Percentiles rank a stretch among this genome's conserved stretches.
These are phyloP conservation scores for Neopestalotiopsis sp. DNA, from an alignment of 2,329 filamentous ascomycete genomes.

Conservation along the genomic window DNA sequence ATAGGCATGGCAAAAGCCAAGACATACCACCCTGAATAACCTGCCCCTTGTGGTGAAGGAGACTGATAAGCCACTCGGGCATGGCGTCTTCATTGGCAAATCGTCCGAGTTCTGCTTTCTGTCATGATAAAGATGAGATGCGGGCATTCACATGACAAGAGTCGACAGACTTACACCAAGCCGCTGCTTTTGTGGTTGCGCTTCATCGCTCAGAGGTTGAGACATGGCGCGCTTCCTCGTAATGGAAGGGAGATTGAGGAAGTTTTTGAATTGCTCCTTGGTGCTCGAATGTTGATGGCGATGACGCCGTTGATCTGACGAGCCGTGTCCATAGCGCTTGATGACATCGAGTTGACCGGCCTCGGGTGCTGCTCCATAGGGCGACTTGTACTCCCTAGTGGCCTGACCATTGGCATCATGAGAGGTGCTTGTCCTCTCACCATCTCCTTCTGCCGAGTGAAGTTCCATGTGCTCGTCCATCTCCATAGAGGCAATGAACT, in stretches of 20 bases:
- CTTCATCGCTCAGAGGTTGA: not conserved
- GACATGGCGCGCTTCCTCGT: conserved; percentile 6
- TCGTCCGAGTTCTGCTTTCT: conserved; percentile 70
- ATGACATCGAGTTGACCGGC: not conserved
- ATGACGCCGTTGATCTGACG: not conserved
- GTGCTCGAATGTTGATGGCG: conserved; percentile 3
- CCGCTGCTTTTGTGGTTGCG: conserved; percentile 26
- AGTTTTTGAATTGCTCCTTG: conserved; percentile 32
- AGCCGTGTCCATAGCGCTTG: not conserved
- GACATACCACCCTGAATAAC: conserved; percentile 53
- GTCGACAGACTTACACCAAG: conserved; percentile 37
- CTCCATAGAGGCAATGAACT: conserved; percentile 57
- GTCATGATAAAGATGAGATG: conserved; percentile 16
- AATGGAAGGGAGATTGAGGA: conserved; percentile 35
- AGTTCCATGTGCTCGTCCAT: conserved; percentile 64
- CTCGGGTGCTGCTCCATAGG: conserved; percentile 5
- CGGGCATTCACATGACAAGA: not conserved
- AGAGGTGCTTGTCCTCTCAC: conserved; percentile 35
- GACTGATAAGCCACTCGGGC: conserved; percentile 69
- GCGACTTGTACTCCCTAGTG: conserved; percentile 16
- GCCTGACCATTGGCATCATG: not conserved
- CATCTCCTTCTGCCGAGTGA: conserved; percentile 55
- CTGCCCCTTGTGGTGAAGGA: conserved; percentile 65
- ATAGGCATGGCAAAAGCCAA: not conserved
- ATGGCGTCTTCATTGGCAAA: conserved; percentile 77